phyloP scores from a whole-genome alignment of 306 rosid species.

The Glycine latifolia region DNA sequence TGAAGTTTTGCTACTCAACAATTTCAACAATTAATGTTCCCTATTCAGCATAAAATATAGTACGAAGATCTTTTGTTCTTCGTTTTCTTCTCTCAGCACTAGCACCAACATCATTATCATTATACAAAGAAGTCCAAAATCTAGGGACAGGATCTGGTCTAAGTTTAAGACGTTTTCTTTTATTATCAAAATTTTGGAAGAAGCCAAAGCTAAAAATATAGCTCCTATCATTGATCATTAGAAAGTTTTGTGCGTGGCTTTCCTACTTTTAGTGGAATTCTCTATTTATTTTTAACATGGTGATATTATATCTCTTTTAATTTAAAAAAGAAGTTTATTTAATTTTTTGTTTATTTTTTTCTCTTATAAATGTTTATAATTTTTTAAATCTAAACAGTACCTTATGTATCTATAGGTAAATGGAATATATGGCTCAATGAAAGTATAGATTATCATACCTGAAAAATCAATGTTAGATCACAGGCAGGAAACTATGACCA shows the following conservation, averaged over 20 bases:
- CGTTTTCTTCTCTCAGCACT: background rate
- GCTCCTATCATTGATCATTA: background rate
- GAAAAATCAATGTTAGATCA: too few species aligned
- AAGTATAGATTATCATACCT: too few species aligned
- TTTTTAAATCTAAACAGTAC: too few species aligned
- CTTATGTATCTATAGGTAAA: too few species aligned
- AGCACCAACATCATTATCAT: background rate
- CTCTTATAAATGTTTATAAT: too few species aligned
- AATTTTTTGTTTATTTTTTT: too few species aligned
- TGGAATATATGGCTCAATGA: too few species aligned
- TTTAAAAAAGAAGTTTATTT: too few species aligned
- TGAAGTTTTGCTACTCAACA: slow-evolving; percentile 24
- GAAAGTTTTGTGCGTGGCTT: background rate
- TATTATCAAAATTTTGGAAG: background rate
- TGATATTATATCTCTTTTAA: too few species aligned
- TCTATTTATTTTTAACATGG: too few species aligned
- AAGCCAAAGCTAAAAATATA: background rate
- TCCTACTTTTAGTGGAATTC: background rate
- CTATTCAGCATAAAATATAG: background rate
- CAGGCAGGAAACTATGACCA: too few species aligned
- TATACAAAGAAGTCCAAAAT: background rate
- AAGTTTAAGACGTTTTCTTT: background rate
- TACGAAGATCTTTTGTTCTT: background rate
- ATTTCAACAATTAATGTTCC: background rate
- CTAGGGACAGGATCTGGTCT: background rate